A percentile compares a stretch with the other conserved stretches of the same genome.
phyloP scores from a whole-genome alignment of 192 early-diverging fungal genomes.

The Gigaspora rosea region DNA sequence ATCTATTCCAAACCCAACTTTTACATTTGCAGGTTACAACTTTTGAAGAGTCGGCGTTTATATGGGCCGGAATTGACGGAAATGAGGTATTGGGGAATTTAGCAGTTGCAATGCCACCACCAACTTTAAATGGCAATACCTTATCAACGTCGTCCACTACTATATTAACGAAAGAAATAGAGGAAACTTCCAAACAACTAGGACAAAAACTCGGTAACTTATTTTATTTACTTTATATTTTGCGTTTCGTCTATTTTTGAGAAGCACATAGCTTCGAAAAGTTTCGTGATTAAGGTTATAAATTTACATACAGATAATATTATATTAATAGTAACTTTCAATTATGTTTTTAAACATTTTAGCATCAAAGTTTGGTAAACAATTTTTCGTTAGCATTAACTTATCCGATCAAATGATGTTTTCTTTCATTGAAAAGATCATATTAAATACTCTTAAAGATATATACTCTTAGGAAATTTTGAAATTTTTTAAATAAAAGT shows the following conservation, averaged over 20 bases:
- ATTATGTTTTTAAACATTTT: neutral
- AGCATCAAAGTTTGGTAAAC: conserved; percentile 32
- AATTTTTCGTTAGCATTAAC: conserved; percentile 31
- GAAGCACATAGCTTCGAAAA: neutral
- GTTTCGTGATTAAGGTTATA: neutral
- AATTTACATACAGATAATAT: neutral
- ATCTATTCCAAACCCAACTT: no score
- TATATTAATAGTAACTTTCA: neutral
- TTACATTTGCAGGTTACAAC: no score
- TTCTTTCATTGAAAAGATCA: conserved; percentile 12
- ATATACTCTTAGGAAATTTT: no score
- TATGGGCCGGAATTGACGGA: neutral
- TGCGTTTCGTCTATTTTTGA: neutral
- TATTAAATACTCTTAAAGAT: no score
- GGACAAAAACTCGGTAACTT: conserved; percentile 29
- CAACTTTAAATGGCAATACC: neutral
- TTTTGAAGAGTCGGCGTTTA: no score
- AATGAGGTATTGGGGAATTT: conserved; percentile 32
- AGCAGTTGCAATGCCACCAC: conserved; percentile 24
- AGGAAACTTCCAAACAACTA: conserved; percentile 30
- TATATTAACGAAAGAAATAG: conserved; percentile 12
- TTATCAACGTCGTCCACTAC: conserved; percentile 11
- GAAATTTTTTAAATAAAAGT: no score
- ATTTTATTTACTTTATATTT: neutral
- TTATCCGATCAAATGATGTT: conserved; percentile 11